These are phyloP conservation scores for Plenodomus biglobosus DNA, from an alignment of 2,329 filamentous ascomycete genomes.

Conservation along the genomic window DNA sequence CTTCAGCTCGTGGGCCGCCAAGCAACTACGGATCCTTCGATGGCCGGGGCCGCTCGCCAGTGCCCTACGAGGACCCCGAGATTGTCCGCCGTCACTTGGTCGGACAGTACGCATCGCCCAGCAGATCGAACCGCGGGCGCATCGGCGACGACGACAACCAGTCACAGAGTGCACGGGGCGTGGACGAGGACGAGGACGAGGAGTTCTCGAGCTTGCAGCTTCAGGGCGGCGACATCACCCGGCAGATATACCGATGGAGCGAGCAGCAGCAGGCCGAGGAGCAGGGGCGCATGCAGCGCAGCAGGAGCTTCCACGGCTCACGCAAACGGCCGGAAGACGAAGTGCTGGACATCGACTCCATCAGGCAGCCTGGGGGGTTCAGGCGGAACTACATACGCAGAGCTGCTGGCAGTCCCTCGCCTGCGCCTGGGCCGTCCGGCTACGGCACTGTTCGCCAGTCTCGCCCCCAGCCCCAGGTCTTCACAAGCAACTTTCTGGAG, in stretches of 20 bases:
- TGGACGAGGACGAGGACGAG: slow-evolving; percentile 52
- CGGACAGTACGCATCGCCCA: slow-evolving; percentile 47
- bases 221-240: slow-evolving; percentile 91
- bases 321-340: slow-evolving; percentile 79
- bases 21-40: slow-evolving; percentile 88
- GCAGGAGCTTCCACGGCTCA: slow-evolving; percentile 81
- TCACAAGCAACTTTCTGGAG: slow-evolving; percentile 93
- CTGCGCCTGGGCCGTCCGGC: slow-evolving; percentile 47
- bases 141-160: slow-evolving; percentile 30
- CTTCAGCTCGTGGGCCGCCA: slow-evolving; percentile 57
- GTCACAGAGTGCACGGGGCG: slow-evolving; percentile 48
- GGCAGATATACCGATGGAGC: slow-evolving; percentile 95
- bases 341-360: slow-evolving; percentile 80
- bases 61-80: slow-evolving; percentile 82
- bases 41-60: slow-evolving; percentile 58
- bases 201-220: slow-evolving; percentile 92
- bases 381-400: slow-evolving; percentile 84
- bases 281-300: slow-evolving; percentile 67
- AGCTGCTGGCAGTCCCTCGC: slow-evolving; percentile 66
- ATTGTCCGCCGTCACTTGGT: slow-evolving; percentile 88
- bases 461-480: slow-evolving; percentile 40
- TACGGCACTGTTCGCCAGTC: slow-evolving; percentile 38
- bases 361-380: slow-evolving; percentile 92
- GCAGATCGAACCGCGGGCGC: slow-evolving; percentile 32
- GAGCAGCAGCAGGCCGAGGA: slow-evolving; percentile 77